Base-by-base conservation (phyloP, 345 rosid genomes). In the Acer negundo region DNA sequence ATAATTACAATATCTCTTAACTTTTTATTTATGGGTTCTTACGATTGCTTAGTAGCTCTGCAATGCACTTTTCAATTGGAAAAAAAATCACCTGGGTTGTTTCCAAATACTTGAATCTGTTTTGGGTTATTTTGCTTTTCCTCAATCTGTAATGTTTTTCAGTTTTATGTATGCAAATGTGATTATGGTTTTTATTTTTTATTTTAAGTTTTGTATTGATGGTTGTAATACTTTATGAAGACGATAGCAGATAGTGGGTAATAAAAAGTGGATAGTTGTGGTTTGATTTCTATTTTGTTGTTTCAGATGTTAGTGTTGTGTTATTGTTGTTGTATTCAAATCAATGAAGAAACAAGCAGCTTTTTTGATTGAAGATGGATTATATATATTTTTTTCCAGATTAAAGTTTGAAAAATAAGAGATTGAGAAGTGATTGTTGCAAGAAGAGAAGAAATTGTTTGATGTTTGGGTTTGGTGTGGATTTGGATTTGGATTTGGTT, bases 61-160 rank as follows among this genome's bases (percentile, higher is more conserved):
- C 53, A 63, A 75, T 61, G 58, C 76, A 64, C 56, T 63, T 58
- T 38, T 35, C n/a, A n/a, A 73, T 72, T 61, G 58, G 20, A 84
- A 63, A 59, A n/a, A n/a, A 80, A 58, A 31, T 73, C 79, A 61
- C 82, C 80, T 77, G 84, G 85, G 76, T 76, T 66, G 42, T 72
- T 22, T 35, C 78, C 49, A 22, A 77, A 66, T 68, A 44, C 47
- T 20, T 76, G 53, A 63, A 77, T 76, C 67, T 80, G 73, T 46
- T 5, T 67, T 51, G 67, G 67, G 67, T 67, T 75, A 40, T 61
- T 20, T 82, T 74, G 23, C 40, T 31, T 67, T 68, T 75, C 68
- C 55, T 76, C 62, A 51, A 47, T 69, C 47, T 61, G 38, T 28
- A 44, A 9, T 64, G 26, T 51, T n/a, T 65, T 75, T 46, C 9